These are phyloP conservation scores for Zelopaecilomyces penicillatus DNA, from an alignment of 2,329 filamentous ascomycete genomes.

Conservation along the genomic window DNA sequence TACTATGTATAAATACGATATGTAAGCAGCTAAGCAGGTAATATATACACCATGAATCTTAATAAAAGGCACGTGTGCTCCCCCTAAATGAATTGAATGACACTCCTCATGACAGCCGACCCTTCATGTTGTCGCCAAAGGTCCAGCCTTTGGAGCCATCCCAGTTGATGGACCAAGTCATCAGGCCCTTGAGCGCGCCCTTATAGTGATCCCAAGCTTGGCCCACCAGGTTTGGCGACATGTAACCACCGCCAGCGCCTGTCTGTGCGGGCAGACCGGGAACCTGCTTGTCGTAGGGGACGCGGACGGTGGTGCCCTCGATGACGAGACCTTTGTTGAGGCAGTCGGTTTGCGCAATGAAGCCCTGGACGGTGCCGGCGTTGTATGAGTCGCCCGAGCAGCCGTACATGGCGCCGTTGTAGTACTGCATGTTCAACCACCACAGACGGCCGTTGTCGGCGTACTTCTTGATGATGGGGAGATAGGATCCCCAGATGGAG, in stretches of 20 bases:
- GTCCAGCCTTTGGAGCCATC: slow-evolving; percentile 26
- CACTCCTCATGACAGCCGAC: slow-evolving; percentile 3
- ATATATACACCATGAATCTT: no score
- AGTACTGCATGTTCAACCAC: slow-evolving; percentile 31
- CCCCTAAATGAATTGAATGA: no score
- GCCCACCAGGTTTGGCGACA: slow-evolving; percentile 20
- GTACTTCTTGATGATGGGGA: slow-evolving; percentile 30
- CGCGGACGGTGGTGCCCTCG: slow-evolving; percentile 22
- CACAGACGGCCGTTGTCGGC: slow-evolving; percentile 26
- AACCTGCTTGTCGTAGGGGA: slow-evolving; percentile 27
- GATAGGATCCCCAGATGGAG: slow-evolving; percentile 27
- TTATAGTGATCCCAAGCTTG: slow-evolving; percentile 24
- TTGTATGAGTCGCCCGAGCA: slow-evolving; percentile 24
- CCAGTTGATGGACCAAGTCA: slow-evolving; percentile 32
- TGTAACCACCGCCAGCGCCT: slow-evolving; percentile 25
- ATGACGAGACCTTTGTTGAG: slow-evolving; percentile 23
- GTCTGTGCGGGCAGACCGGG: slow-evolving; percentile 27
- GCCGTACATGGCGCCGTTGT: slow-evolving; percentile 30
- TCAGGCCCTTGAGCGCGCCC: slow-evolving; percentile 24
- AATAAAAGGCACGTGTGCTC: no score
- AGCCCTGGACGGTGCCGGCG: slow-evolving; percentile 23
- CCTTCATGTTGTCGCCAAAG: slow-evolving; percentile 23
- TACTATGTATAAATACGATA: no score
- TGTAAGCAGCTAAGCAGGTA: no score
- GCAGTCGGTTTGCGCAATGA: slow-evolving; percentile 28